Percentiles rank a stretch among this genome's conserved stretches.
phyloP scores from a whole-genome alignment of 164 flowering plant genomes.

The Cinnamomum chago region DNA sequence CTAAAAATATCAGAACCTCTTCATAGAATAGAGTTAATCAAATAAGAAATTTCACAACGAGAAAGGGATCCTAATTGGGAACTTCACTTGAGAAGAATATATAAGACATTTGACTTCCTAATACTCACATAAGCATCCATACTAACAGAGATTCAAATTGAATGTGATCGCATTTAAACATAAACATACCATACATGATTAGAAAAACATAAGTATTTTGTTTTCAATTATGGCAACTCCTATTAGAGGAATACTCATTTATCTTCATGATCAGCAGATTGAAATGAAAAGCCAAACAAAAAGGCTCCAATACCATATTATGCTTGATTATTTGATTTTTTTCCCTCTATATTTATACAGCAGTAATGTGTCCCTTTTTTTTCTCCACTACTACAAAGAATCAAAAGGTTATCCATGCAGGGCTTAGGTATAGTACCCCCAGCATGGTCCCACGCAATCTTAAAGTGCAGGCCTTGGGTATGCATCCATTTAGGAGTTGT shows the following conservation, averaged over 20 bases:
- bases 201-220: neutral
- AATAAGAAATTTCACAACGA: neutral
- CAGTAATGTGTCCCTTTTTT: neutral
- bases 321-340: neutral
- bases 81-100: neutral
- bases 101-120: neutral
- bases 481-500: neutral
- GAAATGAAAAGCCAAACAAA: neutral
- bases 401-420: neutral
- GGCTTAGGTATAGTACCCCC: neutral
- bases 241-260: neutral
- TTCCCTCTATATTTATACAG: neutral
- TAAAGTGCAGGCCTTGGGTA: neutral
- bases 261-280: neutral
- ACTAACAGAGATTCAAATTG: neutral
- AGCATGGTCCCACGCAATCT: neutral
- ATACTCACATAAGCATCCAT: neutral
- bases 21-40: no score
- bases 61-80: neutral
- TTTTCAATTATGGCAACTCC: neutral
- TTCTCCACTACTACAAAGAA: neutral
- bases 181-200: neutral
- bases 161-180: neutral
- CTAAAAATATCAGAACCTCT: no score
- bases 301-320: neutral